Percentiles rank a stretch among this genome's conserved stretches.
phyloP scores from a whole-genome alignment of 208 protist genomes.

The Leishmania tropica region DNA sequence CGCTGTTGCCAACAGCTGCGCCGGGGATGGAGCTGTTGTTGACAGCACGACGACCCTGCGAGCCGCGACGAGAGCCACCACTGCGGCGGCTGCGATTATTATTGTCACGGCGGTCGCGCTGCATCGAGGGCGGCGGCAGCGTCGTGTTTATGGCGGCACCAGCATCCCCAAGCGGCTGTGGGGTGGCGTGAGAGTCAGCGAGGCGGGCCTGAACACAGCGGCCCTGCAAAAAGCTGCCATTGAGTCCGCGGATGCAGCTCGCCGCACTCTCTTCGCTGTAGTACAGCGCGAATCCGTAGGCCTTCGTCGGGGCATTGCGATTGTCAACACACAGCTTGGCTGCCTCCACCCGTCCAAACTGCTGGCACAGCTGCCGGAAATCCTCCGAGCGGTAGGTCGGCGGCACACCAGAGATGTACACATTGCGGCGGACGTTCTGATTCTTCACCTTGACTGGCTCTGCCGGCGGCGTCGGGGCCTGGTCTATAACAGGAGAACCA shows the following conservation, averaged over 20 bases:
- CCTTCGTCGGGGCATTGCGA: slow-evolving; percentile 55
- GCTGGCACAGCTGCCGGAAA: slow-evolving; percentile 65
- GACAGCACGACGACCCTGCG: slow-evolving; percentile 1
- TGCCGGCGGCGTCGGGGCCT: not conserved
- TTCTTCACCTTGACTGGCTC: slow-evolving; percentile 14
- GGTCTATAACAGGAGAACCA: not conserved
- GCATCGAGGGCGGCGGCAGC: slow-evolving; percentile 12
- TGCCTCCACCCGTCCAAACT: slow-evolving; percentile 67
- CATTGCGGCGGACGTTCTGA: slow-evolving; percentile 60
- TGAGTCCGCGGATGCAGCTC: slow-evolving; percentile 52
- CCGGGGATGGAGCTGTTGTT: not conserved
- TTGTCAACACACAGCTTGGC: slow-evolving; percentile 68
- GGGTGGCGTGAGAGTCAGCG: slow-evolving; percentile 60
- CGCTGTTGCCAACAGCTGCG: not conserved
- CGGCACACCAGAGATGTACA: slow-evolving; percentile 74
- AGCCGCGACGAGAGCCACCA: slow-evolving; percentile 5
- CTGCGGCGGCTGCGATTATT: slow-evolving; percentile 11
- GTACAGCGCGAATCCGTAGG: slow-evolving; percentile 76
- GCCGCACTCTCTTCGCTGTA: slow-evolving; percentile 57
- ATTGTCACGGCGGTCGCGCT: slow-evolving; percentile 8
- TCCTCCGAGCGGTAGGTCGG: slow-evolving; percentile 44
- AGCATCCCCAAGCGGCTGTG: slow-evolving; percentile 41
- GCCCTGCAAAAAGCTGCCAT: slow-evolving; percentile 43
- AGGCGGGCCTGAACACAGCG: slow-evolving; percentile 64
- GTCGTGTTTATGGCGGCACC: slow-evolving; percentile 23